A percentile compares a stretch with the other conserved stretches of the same genome.
Evolutionary conservation across 805 yeast species (phyloP).

Genomic region (Hagleromyces aurorensis): DNA sequence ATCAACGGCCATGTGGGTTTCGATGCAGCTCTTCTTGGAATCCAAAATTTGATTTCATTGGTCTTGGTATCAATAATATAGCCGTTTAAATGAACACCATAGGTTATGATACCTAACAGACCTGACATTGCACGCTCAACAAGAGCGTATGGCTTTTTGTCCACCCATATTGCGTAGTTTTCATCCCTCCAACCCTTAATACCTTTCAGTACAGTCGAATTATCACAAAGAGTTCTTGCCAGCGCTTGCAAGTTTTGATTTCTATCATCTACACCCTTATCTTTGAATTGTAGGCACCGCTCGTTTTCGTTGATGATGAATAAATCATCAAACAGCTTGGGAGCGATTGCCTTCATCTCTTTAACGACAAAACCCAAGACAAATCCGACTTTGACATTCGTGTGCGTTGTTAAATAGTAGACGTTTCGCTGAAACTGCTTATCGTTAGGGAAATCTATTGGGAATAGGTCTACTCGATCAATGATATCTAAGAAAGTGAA

Average conservation of each 20-base stretch:
- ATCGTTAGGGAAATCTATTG: conserved; percentile 14
- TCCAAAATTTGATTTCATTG: conserved; percentile 57
- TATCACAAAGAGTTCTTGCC: conserved; percentile 36
- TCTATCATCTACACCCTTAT: conserved; percentile 28
- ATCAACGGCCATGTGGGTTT: conserved; percentile 87
- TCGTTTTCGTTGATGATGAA: conserved; percentile 27
- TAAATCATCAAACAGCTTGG: conserved; percentile 8
- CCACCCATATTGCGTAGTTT: conserved; percentile 58
- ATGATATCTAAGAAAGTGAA: conserved; percentile 24
- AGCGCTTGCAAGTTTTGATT: conserved; percentile 37
- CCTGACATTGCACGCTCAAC: conserved; percentile 80
- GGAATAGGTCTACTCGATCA: conserved; percentile 25
- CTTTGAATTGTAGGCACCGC: conserved; percentile 26
- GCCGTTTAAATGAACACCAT: conserved; percentile 86
- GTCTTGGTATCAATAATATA: conserved; percentile 44
- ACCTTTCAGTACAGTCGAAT: conserved; percentile 30
- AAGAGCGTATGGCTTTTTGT: conserved; percentile 48
- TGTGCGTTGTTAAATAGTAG: conserved; percentile 33
- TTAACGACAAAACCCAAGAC: conserved; percentile 31
- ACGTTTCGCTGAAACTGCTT: conserved; percentile 22
- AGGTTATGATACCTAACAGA: conserved; percentile 76
- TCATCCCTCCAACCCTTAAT: conserved; percentile 82
- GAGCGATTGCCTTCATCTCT: conserved; percentile 22
- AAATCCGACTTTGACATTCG: conserved; percentile 33
- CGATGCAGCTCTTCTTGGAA: conserved; percentile 68